phyloP scores from a whole-genome alignment of 75 land plant genomes.

The Sequoia sempervirens region DNA sequence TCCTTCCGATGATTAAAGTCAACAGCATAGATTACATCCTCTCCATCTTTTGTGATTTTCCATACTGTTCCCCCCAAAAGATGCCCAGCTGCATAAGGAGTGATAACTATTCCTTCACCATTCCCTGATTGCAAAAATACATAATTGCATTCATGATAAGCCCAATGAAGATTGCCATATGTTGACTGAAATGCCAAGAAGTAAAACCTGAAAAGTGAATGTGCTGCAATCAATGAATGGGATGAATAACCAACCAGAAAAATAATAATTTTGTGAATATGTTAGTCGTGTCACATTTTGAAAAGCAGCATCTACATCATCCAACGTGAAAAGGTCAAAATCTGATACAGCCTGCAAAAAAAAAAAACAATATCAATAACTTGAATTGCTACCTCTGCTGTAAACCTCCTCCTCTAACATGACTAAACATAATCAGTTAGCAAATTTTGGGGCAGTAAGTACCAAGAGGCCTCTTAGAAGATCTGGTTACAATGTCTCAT shows the following conservation, averaged over 20 bases:
- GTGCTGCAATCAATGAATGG: neutral
- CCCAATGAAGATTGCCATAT: neutral
- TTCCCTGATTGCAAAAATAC: conserved; percentile 47
- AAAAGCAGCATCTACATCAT: conserved; percentile 88
- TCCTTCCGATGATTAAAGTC: conserved; percentile 98
- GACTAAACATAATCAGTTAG: neutral
- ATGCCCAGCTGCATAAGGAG: conserved; percentile 96
- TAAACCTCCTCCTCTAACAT: neutral
- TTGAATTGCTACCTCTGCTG: neutral
- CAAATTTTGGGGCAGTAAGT: neutral
- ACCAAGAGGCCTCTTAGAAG: neutral
- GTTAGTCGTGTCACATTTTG: conserved; percentile 66
- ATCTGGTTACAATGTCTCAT: neutral
- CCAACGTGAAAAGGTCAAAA: conserved; percentile 92
- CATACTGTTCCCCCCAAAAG: conserved; percentile 90
- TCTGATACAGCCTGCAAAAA: conserved; percentile 89
- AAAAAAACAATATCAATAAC: neutral
- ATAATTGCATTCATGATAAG: neutral
- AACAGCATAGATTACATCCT: conserved; percentile 97
- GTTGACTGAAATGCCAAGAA: neutral
- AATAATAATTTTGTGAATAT: conserved; percentile 83
- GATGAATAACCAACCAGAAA: conserved; percentile 50
- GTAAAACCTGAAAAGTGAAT: neutral
- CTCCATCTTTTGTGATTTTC: conserved; percentile 99
- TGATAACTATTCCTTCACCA: conserved; percentile 94